Conservation (phyloP, 495 filamentous ascomycete genomes). For the Bacidia gigantensis region DNA sequence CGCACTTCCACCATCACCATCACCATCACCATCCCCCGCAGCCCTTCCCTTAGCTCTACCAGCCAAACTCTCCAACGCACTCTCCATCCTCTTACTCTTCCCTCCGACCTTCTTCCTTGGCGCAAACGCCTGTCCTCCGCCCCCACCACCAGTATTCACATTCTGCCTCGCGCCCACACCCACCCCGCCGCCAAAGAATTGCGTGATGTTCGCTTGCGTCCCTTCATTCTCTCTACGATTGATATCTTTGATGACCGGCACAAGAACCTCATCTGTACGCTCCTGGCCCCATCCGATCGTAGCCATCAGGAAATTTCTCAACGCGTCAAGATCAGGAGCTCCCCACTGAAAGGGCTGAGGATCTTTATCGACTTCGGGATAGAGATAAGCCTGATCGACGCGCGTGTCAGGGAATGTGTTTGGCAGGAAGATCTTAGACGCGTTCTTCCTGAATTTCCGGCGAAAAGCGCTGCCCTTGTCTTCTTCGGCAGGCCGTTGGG, state of each 20-base stretch:
- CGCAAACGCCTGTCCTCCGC: constrained; percentile 51
- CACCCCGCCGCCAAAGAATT: constrained; percentile 56
- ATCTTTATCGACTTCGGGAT: constrained; percentile 70
- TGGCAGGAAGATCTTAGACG: constrained; percentile 73
- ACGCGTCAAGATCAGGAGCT: constrained; percentile 75
- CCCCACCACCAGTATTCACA: constrained; percentile 11
- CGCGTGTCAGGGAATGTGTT: constrained; percentile 58
- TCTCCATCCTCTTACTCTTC: constrained; percentile 70
- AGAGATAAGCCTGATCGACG: constrained; percentile 68
- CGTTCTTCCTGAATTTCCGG: constrained; percentile 70
- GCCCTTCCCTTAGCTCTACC: constrained; percentile 33
- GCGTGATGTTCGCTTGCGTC: constrained; percentile 92
- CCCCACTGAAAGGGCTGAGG: constrained; percentile 84
- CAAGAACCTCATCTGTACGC: constrained; percentile 82
- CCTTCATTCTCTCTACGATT: constrained; percentile 74
- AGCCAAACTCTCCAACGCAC: constrained; percentile 57
- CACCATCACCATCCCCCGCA: constrained; percentile 5
- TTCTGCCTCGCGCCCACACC: constrained; percentile 32
- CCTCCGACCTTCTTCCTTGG: constrained; percentile 49
- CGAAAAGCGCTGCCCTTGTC: constrained; percentile 45
- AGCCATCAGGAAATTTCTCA: constrained; percentile 78
- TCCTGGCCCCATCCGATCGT: constrained; percentile 88
- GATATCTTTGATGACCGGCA: constrained; percentile 91
- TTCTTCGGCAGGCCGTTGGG: constrained; percentile 20
- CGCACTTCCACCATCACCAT: background rate